Evolutionary conservation across 129 eudicot species (phyloP).

Genomic region (Deinandra increscens): DNA sequence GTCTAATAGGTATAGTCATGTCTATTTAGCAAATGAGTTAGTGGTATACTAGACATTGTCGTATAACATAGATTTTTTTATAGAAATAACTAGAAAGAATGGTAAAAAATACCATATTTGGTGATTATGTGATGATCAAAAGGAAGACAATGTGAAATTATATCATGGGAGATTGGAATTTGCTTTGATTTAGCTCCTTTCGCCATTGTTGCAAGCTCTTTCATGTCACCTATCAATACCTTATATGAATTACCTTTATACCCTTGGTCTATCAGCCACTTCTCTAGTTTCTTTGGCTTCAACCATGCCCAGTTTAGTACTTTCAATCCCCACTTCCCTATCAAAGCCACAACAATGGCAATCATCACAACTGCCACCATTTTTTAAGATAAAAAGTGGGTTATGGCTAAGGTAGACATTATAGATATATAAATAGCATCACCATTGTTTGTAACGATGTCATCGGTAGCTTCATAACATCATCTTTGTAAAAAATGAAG

Average conservation of each 20-base stretch:
- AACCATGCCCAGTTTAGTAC: slow-evolving; percentile 53
- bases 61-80: too few relatives aligned
- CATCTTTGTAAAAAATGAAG: background rate
- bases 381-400: background rate
- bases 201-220: slow-evolving; percentile 29
- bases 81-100: background rate
- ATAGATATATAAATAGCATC: slow-evolving; percentile 5
- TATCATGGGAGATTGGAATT: slow-evolving; percentile 39
- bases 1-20: too few relatives aligned
- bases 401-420: slow-evolving; percentile 1
- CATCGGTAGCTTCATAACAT: background rate
- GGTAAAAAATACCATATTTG: slow-evolving; percentile 39
- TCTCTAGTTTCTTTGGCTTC: slow-evolving; percentile 57
- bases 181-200: slow-evolving; percentile 29
- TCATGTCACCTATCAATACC: slow-evolving; percentile 41
- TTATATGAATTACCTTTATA: slow-evolving; percentile 46
- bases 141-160: slow-evolving; percentile 35
- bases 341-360: slow-evolving; percentile 30
- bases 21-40: too few relatives aligned
- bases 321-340: slow-evolving; percentile 32
- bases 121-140: slow-evolving; percentile 35
- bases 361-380: slow-evolving; percentile 29
- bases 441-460: slow-evolving; percentile 1
- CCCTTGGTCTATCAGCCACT: slow-evolving; percentile 46
- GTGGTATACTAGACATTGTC: too few relatives aligned